These are phyloP conservation scores for Xanthoconium purpureum DNA, from an alignment of 768 basidiomycete species.

Conservation along the genomic window DNA sequence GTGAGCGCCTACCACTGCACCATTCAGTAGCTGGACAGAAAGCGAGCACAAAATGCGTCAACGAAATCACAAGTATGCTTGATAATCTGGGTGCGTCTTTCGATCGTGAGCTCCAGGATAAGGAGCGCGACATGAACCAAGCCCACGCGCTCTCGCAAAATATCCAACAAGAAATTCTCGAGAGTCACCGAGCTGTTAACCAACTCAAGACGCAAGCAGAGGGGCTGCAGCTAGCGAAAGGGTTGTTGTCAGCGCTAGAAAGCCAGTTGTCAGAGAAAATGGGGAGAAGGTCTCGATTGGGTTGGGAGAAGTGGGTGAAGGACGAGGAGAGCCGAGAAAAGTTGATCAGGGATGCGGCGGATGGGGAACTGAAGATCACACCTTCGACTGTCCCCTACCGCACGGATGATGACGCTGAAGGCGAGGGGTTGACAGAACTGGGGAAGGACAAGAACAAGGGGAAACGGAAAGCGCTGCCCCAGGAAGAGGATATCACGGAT, in stretches of 20 bases:
- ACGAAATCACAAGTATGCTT: conserved; percentile 82
- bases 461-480: conserved; percentile 49
- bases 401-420: conserved; percentile 45
- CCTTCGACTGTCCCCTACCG: conserved; percentile 44
- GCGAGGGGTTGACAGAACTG: conserved; percentile 35
- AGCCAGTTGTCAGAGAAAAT: conserved; percentile 68
- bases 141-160: conserved; percentile 82
- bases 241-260: conserved; percentile 60
- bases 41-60: conserved; percentile 80
- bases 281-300: conserved; percentile 76
- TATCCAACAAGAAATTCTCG: conserved; percentile 87
- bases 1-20: conserved; percentile 73
- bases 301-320: conserved; percentile 92
- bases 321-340: conserved; percentile 81
- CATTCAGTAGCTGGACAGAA: conserved; percentile 83
- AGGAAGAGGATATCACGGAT: conserved; percentile 62
- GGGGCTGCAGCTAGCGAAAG: conserved; percentile 57
- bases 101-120: conserved; percentile 87
- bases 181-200: conserved; percentile 72
- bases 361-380: conserved; percentile 52
- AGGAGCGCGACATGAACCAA: conserved; percentile 88
- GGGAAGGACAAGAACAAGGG: conserved; percentile 44
- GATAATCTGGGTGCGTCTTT: conserved; percentile 86
- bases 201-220: conserved; percentile 71
- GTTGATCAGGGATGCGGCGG: conserved; percentile 57